Evolutionary conservation across 2,329 filamentous ascomycete species (phyloP).

Genomic region (Sporothrix pseudoabietina): DNA sequence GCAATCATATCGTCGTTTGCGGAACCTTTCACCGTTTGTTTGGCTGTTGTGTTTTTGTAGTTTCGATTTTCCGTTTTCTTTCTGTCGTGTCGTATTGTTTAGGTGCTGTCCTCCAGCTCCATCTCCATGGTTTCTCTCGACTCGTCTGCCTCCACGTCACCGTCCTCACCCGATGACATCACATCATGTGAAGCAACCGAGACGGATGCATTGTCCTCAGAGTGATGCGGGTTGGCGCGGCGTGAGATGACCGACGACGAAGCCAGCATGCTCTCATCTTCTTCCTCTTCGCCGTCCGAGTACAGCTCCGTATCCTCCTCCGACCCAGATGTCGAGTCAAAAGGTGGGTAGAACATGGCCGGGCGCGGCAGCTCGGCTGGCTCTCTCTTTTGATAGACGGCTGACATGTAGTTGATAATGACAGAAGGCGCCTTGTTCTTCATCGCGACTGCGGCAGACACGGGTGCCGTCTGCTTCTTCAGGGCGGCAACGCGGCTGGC

Average conservation of each 20-base stretch:
- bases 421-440: constrained; percentile 35
- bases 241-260: constrained; percentile 42
- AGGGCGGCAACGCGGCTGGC: constrained; percentile 45
- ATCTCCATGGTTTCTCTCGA: constrained; percentile 3
- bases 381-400: constrained; percentile 47
- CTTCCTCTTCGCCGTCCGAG: constrained; percentile 42
- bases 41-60: neutral
- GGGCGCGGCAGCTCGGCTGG: constrained; percentile 57
- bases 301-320: constrained; percentile 36
- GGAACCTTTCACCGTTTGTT: neutral
- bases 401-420: constrained; percentile 51
- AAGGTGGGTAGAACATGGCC: constrained; percentile 54
- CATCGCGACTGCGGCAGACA: constrained; percentile 24
- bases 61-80: neutral
- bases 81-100: neutral
- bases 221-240: constrained; percentile 44
- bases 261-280: constrained; percentile 40
- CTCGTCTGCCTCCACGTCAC: constrained; percentile 34
- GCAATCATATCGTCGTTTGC: constrained; percentile 20
- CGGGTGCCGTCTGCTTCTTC: constrained; percentile 29
- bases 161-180: constrained; percentile 47
- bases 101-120: constrained; percentile 26
- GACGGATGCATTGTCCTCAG: constrained; percentile 43
- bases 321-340: constrained; percentile 46
- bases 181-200: constrained; percentile 45